These are phyloP conservation scores for Smittium mucronatum DNA, from an alignment of 371 early-diverging fungal species.

Conservation along the genomic window DNA sequence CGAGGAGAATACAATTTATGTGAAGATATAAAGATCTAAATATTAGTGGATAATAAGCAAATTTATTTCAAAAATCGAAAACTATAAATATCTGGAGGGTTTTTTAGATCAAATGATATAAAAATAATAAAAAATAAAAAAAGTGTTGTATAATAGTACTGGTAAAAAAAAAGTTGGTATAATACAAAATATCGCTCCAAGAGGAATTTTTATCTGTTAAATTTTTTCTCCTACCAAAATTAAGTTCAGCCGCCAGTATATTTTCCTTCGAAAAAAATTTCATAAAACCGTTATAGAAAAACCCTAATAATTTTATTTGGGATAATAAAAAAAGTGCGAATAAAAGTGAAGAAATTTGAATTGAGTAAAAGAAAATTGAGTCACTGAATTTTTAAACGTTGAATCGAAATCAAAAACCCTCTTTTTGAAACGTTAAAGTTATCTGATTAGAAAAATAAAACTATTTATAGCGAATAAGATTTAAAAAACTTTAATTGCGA, in stretches of 20 bases:
- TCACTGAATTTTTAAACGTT: neutral
- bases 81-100: conserved; percentile 4
- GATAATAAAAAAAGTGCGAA: conserved; percentile 8
- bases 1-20: neutral
- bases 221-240: conserved; percentile 4
- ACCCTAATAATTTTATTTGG: conserved; percentile 7
- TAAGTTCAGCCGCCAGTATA: conserved; percentile 2
- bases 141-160: neutral
- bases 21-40: neutral
- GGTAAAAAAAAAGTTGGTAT: neutral
- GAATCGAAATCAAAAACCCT: neutral
- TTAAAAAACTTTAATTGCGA: neutral
- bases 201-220: conserved; percentile 3
- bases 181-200: neutral
- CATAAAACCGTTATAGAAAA: neutral
- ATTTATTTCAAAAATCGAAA: neutral
- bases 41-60: too few relatives aligned
- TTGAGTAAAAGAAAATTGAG: neutral
- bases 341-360: neutral
- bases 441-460: neutral
- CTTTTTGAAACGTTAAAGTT: neutral
- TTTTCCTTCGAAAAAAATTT: conserved; percentile 3
- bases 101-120: conserved; percentile 1
- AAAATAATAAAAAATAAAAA: neutral
- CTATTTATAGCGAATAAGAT: neutral